These are phyloP conservation scores for Ogataea paraovalis DNA, from an alignment of 805 yeast species.

Conservation along the genomic window DNA sequence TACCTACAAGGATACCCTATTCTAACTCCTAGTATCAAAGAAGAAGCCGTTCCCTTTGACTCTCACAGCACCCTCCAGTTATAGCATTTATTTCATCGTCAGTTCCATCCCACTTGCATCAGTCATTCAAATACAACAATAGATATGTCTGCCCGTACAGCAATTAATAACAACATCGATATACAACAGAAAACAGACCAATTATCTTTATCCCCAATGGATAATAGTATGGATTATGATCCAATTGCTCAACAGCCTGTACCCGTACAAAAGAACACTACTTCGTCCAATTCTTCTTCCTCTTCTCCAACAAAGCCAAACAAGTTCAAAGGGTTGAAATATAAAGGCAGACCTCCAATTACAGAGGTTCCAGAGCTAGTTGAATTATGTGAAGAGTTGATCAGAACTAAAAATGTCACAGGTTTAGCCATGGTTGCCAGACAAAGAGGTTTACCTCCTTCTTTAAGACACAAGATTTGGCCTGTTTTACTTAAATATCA, in stretches of 20 bases:
- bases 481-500: conserved; percentile 76
- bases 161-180: background rate
- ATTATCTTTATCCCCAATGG: background rate
- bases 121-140: background rate
- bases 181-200: background rate
- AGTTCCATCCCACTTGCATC: too few species aligned
- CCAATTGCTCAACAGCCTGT: background rate
- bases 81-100: background rate
- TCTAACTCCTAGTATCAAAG: too few species aligned
- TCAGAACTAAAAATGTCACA: conserved; percentile 59
- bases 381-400: conserved; percentile 50
- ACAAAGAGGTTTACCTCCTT: conserved; percentile 82
- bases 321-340: conserved; percentile 22
- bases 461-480: conserved; percentile 76
- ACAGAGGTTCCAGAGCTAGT: conserved; percentile 46
- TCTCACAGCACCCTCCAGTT: too few species aligned
- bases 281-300: conserved; percentile 1
- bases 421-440: conserved; percentile 79
- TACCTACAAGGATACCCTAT: too few species aligned
- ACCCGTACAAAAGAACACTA: background rate
- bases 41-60: too few species aligned
- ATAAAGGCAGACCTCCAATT: conserved; percentile 39
- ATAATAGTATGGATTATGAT: background rate
- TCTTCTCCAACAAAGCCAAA: conserved; percentile 11
- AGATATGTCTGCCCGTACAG: background rate